These are phyloP conservation scores for Clavulina sp. DNA, from an alignment of 768 basidiomycete genomes.

Conservation along the genomic window DNA sequence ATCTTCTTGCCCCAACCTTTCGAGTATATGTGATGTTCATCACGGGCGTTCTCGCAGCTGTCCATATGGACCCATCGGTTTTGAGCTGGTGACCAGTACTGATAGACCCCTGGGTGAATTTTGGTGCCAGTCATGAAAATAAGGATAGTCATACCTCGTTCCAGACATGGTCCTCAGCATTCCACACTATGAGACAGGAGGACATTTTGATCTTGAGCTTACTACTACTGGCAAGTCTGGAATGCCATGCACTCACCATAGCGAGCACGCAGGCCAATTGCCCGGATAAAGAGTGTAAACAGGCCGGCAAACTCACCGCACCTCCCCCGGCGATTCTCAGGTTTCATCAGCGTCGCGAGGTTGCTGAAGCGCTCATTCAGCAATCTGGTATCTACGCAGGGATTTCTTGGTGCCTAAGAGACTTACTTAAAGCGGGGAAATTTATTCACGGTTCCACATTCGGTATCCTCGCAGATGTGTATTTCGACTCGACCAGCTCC, in stretches of 20 bases:
- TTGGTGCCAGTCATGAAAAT: neutral
- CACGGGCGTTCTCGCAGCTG: conserved; percentile 22
- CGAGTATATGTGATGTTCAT: conserved; percentile 23
- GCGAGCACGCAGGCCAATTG: conserved; percentile 19
- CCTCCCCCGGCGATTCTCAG: conserved; percentile 16
- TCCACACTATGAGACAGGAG: conserved; percentile 17
- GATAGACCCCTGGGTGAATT: neutral
- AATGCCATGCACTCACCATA: conserved; percentile 18
- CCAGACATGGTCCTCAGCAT: conserved; percentile 27
- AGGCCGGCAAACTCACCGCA: conserved; percentile 25
- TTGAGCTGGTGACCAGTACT: conserved; percentile 15
- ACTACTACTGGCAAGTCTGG: too few relatives aligned
- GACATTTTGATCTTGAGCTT: too few relatives aligned
- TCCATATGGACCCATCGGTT: conserved; percentile 26
- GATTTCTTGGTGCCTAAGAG: neutral
- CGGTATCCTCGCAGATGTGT: conserved; percentile 16
- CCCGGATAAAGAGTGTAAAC: conserved; percentile 22
- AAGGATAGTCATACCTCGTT: conserved; percentile 15
- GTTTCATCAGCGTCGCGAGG: conserved; percentile 16
- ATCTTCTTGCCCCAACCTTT: conserved; percentile 26
- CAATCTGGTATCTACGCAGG: neutral
- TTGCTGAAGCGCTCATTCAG: conserved; percentile 12
- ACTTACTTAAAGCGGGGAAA: conserved; percentile 22
- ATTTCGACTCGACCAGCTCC: conserved; percentile 23
- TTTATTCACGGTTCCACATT: conserved; percentile 15